Base-by-base conservation (phyloP, 257 asterid genomes). In the Schizonepeta tenuifolia region DNA sequence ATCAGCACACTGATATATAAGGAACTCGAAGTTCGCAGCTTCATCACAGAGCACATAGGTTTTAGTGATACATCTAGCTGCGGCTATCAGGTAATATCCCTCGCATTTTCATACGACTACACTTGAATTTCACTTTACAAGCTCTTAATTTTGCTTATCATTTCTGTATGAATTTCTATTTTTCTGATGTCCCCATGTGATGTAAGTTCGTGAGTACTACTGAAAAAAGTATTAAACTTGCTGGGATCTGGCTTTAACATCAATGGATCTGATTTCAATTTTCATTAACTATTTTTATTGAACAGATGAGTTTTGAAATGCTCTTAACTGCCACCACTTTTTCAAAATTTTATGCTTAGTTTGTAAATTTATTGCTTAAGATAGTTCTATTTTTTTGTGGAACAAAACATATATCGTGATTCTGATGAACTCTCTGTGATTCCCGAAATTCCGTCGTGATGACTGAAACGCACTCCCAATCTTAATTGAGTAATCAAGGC, bases 401-500 rank as follows among this genome's bases (percentile, higher is more conserved):
- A 55, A 21, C 21, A 13, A 7, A 13, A 33, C 8, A 8, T 6
- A 38, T 57, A 40, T 66, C 67, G 0, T 75, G 69, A 44, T 17
- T 47, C 41, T 61, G 69, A 70, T 65, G 66, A 69, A 47, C 20
- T 22, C 73, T 70, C 67, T 71, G 76, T 58, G 75, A 54, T 71
- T 69, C 24, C 58, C 58, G 50, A 53, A 18, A 24, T 60, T 69
- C 65, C 74, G 4, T 9, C 11, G 85, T 54, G 70, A 55, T 81
- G 89, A 69, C 68, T 72, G 88, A 79, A 81, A 83, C 77, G 86
- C 69, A 35, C 43, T 72, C 92, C 92, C 92, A 33, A 46, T 15
- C 24, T 44, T 31, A 33, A 58, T 12, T 26, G 22, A 66, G 14
- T 56, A 86, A 90, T 87, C 98, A 85, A 88, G 98, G 98, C 98